These are phyloP conservation scores for Berberis thunbergii DNA, from an alignment of 164 flowering plant species.

Conservation along the genomic window DNA sequence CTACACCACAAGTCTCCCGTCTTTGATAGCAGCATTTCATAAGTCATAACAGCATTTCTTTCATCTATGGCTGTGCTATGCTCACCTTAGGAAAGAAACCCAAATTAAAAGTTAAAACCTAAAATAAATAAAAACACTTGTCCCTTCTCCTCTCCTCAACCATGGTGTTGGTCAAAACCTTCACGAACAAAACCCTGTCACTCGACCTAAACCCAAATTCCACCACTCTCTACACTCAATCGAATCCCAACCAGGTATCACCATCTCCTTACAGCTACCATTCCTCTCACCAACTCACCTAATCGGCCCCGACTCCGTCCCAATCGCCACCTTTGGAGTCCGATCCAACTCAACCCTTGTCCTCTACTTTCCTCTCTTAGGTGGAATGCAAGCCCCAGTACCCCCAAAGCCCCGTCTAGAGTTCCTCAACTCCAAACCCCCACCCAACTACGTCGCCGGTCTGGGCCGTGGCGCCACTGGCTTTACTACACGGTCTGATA, in stretches of 20 bases:
- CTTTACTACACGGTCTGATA: constrained; percentile 94
- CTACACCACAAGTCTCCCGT: too few relatives aligned
- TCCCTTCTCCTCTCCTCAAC: neutral
- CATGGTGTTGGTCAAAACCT: constrained; percentile 47
- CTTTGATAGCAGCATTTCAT: too few relatives aligned
- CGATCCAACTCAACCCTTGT: constrained; percentile 32
- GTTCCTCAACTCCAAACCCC: constrained; percentile 67
- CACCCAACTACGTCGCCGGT: constrained; percentile 89
- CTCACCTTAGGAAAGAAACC: too few relatives aligned
- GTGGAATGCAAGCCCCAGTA: constrained; percentile 69
- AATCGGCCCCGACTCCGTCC: constrained; percentile 8
- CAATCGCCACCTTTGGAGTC: constrained; percentile 39
- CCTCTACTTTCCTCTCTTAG: constrained; percentile 49
- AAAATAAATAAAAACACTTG: too few relatives aligned
- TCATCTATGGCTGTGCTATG: too few relatives aligned
- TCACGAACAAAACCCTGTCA: constrained; percentile 42
- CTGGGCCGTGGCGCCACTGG: constrained; percentile 98
- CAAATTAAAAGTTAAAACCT: too few relatives aligned
- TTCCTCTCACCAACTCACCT: constrained; percentile 26
- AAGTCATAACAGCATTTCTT: too few relatives aligned
- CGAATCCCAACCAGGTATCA: constrained; percentile 21
- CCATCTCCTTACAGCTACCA: constrained; percentile 32
- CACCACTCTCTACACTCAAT: constrained; percentile 40
- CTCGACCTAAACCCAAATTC: constrained; percentile 38
- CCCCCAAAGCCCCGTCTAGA: constrained; percentile 49